phyloP scores from a whole-genome alignment of 2,329 filamentous ascomycete species.

The Septoria petroselini region DNA sequence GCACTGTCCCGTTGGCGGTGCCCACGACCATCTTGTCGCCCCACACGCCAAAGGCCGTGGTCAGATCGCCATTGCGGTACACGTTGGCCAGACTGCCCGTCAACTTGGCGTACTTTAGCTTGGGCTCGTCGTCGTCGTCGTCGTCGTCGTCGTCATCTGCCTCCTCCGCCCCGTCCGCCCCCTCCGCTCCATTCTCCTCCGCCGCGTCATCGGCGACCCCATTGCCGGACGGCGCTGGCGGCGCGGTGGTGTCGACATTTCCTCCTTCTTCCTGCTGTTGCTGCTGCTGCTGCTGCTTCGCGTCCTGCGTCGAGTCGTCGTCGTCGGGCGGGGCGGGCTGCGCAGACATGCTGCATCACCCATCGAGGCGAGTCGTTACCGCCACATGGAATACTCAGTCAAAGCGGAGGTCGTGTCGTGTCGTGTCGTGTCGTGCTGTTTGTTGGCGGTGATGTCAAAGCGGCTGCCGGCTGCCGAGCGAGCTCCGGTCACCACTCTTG shows the following conservation, averaged over 20 bases:
- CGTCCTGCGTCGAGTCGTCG: conserved; percentile 22
- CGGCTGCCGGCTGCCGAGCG: too few species aligned
- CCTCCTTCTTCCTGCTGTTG: too few species aligned
- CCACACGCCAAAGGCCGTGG: conserved; percentile 82
- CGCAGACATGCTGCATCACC: conserved; percentile 39
- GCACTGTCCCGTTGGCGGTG: conserved; percentile 94
- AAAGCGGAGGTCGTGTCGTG: neutral
- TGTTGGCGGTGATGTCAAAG: conserved; percentile 8
- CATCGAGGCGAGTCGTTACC: conserved; percentile 17
- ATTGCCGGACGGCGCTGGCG: neutral
- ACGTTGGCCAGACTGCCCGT: conserved; percentile 75
- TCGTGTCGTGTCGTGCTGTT: neutral
- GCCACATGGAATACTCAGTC: conserved; percentile 7
- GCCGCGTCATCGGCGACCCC: too few species aligned
- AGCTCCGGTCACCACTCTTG: too few species aligned
- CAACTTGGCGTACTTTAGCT: conserved; percentile 85
- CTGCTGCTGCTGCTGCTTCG: conserved; percentile 9
- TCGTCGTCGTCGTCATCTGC: conserved; percentile 67
- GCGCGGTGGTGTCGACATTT: conserved; percentile 15
- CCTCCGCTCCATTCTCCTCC: conserved; percentile 30
- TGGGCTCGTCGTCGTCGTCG: conserved; percentile 88
- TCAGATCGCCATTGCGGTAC: conserved; percentile 83
- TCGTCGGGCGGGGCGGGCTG: conserved; percentile 27
- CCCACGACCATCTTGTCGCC: conserved; percentile 98
- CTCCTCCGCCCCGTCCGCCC: conserved; percentile 35